These are phyloP conservation scores for Suillus brevipes DNA, from an alignment of 768 basidiomycete genomes.

Conservation along the genomic window DNA sequence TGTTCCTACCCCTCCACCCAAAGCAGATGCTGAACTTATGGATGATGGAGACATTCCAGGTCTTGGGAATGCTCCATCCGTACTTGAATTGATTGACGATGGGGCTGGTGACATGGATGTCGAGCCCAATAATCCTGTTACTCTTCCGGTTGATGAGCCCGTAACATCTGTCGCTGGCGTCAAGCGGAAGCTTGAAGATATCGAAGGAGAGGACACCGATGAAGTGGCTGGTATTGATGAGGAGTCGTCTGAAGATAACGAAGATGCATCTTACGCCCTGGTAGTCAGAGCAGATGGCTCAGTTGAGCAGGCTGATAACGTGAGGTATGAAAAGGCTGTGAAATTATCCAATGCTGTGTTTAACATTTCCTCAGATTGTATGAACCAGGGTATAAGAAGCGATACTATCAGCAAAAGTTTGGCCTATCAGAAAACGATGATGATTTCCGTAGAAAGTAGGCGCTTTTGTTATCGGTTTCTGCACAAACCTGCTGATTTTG, in stretches of 20 bases:
- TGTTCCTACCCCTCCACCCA: constrained; percentile 20
- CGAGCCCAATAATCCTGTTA: constrained; percentile 15
- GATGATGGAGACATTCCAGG: constrained; percentile 36
- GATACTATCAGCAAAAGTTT: constrained; percentile 95
- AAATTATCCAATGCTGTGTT: constrained; percentile 1
- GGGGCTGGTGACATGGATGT: constrained; percentile 32
- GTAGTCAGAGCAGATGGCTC: constrained; percentile 91
- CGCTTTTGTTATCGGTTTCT: constrained; percentile 4
- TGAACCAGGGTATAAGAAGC: constrained; percentile 93
- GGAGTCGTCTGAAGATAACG: constrained; percentile 45
- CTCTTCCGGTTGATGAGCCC: constrained; percentile 24
- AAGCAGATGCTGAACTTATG: constrained; percentile 27
- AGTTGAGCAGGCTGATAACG: constrained; percentile 90
- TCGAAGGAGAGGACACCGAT: constrained; percentile 42
- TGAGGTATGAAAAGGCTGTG: constrained; percentile 61
- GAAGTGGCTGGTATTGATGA: constrained; percentile 25
- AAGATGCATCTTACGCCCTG: constrained; percentile 53
- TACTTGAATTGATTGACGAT: constrained; percentile 17
- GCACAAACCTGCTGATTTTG: constrained; percentile 7
- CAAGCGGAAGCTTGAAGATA: constrained; percentile 49
- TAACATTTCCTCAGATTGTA: constrained; percentile 61
- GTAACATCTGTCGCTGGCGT: constrained; percentile 23
- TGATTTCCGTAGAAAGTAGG: constrained; percentile 74
- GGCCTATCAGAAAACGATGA: constrained; percentile 67
- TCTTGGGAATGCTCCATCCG: constrained; percentile 29